Evolutionary conservation across 192 early-diverging fungal species (phyloP).

Genomic region (Cladochytrium replicatum): DNA sequence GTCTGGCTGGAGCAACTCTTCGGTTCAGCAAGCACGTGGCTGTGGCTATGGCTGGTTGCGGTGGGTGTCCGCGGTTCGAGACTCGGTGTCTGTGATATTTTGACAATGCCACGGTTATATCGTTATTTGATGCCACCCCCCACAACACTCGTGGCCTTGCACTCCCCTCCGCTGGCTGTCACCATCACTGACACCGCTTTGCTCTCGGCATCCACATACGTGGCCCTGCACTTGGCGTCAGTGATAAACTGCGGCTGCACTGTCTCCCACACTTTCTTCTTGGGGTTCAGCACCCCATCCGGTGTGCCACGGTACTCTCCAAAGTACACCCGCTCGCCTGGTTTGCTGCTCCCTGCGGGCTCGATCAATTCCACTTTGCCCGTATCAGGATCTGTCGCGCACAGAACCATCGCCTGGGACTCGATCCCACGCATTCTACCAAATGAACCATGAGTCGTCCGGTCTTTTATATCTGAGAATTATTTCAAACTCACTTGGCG

Average conservation of each 20-base stretch:
- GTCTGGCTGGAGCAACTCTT: too few relatives aligned
- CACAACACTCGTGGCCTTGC: too few relatives aligned
- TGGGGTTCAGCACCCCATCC: constrained; percentile 79
- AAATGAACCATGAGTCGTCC: too few relatives aligned
- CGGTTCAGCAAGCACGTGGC: too few relatives aligned
- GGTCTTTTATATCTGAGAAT: too few relatives aligned
- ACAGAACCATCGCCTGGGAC: constrained; percentile 87
- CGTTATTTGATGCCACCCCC: too few relatives aligned
- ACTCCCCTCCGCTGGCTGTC: not conserved
- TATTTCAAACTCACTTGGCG: constrained; percentile 37
- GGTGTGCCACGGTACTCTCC: constrained; percentile 69
- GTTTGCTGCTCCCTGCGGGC: constrained; percentile 66
- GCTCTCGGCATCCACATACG: constrained; percentile 1
- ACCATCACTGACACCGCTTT: not conserved
- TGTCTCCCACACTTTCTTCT: constrained; percentile 89
- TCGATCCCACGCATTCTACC: constrained; percentile 72
- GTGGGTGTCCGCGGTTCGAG: too few relatives aligned
- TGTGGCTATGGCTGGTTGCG: too few relatives aligned
- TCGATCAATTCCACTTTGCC: constrained; percentile 76
- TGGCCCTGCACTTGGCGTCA: constrained; percentile 23
- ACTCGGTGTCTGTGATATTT: too few relatives aligned
- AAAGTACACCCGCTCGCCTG: constrained; percentile 78
- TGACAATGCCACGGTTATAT: too few relatives aligned
- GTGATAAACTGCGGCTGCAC: constrained; percentile 57
- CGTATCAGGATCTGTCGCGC: constrained; percentile 66